Percentiles rank a stretch among this genome's conserved stretches.
Evolutionary conservation across 2,329 filamentous ascomycete species (phyloP).

Genomic region (Talaromyces islandicus): DNA sequence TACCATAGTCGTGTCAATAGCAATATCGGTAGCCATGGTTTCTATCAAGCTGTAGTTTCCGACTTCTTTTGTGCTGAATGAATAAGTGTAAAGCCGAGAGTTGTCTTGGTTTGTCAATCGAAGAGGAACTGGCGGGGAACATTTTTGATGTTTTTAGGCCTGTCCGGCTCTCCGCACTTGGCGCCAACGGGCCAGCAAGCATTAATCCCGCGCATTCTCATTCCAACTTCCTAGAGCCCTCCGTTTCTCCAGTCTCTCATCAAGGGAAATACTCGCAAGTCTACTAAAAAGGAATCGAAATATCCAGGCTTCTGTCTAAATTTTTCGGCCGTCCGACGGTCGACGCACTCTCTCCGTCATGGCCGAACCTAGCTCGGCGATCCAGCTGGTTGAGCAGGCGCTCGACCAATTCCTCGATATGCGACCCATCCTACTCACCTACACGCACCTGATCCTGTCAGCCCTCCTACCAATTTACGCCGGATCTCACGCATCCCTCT

Average conservation of each 20-base stretch:
- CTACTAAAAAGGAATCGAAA: background rate
- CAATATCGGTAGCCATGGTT: slow-evolving; percentile 68
- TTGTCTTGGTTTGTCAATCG: background rate
- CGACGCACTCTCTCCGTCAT: slow-evolving; percentile 16
- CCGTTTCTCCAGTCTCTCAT: background rate
- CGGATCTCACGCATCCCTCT: slow-evolving; percentile 77
- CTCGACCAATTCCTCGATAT: slow-evolving; percentile 35
- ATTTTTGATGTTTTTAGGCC: background rate
- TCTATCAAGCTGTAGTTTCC: background rate
- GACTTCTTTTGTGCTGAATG: background rate
- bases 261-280: background rate
- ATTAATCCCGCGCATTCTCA: background rate
- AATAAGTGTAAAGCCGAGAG: background rate
- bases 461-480: slow-evolving; percentile 79
- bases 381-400: slow-evolving; percentile 34
- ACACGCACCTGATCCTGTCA: slow-evolving; percentile 58
- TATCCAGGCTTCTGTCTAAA: background rate
- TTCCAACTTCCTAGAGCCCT: background rate
- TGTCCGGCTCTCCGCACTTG: background rate
- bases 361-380: slow-evolving; percentile 29
- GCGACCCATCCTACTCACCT: slow-evolving; percentile 48
- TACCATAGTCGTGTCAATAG: slow-evolving; percentile 83
- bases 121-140: background rate
- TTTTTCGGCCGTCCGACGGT: background rate
- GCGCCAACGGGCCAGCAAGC: background rate